A percentile compares a stretch with the other conserved stretches of the same genome.
Conservation (phyloP, 805 yeast species). For the Scheffersomyces ergatensis region DNA sequence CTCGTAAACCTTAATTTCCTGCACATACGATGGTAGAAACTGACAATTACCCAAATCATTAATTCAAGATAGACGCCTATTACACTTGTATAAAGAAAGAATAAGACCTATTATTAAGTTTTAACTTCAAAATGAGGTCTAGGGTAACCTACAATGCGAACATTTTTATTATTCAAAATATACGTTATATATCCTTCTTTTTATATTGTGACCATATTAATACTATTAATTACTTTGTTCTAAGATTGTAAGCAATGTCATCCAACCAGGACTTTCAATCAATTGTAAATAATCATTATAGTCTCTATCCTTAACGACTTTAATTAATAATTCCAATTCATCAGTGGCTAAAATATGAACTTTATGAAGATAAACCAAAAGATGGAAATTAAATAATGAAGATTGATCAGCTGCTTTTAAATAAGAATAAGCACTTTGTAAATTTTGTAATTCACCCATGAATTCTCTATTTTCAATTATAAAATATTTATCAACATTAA, state of each 20-base stretch:
- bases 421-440: constrained; percentile 50
- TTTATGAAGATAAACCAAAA: constrained; percentile 56
- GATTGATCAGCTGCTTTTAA: constrained; percentile 37
- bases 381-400: constrained; percentile 69
- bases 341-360: constrained; percentile 54
- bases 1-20: no score
- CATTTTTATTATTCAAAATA: no score
- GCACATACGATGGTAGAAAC: no score
- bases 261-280: constrained; percentile 76
- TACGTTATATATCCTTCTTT: no score
- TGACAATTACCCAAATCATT: no score
- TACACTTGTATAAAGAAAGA: no score
- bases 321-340: constrained; percentile 51
- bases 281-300: constrained; percentile 48
- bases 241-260: constrained; percentile 60
- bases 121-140: no score
- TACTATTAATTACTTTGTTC: constrained; percentile 33
- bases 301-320: constrained; percentile 43
- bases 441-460: constrained; percentile 71
- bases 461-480: constrained; percentile 80
- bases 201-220: no score
- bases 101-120: no score
- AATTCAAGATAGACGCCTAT: no score
- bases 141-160: no score
- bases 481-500: constrained; percentile 44